Evolutionary conservation across 441 rosid species (phyloP), one percentile per base, ranked within the genome.

Genomic region (Gossypium schwendimanii): DNA sequence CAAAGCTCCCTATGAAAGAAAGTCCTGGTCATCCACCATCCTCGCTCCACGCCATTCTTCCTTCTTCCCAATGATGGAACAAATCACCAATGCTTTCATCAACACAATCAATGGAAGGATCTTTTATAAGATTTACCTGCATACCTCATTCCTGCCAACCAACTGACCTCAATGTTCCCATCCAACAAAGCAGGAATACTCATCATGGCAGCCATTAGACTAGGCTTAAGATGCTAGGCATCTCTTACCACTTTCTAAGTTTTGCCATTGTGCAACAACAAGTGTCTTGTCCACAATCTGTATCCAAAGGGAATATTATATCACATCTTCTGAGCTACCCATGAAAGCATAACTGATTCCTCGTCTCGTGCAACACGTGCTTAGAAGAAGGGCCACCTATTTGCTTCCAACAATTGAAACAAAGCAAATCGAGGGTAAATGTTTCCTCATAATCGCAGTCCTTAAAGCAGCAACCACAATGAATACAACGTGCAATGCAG

Each of bases 401-500:
- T 26, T 55, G 31, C 31, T 72, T 71, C 69, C 70, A 52, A 55
- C 73, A 78, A 75, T 75, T 70, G 59, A 55, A 60, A 52, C 87
- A 84, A 71, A 76, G 73, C 17, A 65, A 74, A 20, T 76, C 81
- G 62, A 81, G 76, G 18, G 78, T 77, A 67, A 77, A 83, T 0
- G 45, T 75, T n/a, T 78, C 84, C 74, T 77, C 81, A 21, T 68
- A 70, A 14, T 76, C 84, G 65, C 75, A 74, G 52, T 80, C 81
- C 58, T 60, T 77, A 15, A 82, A 53, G 74, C 86, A 84, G 21
- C 78, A 63, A 3, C 87, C 87, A 55, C 87, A 84, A 14, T 41
- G 69, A 9, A 75, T 63, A 57, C 87, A 84, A 26, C 86, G 86
- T 23, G 69, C 73, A 26, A 82, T 75, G 78, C 87, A 84, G 47